Conservation (phyloP, 1,139 yeast species). For the Saccharomyces uvarum region DNA sequence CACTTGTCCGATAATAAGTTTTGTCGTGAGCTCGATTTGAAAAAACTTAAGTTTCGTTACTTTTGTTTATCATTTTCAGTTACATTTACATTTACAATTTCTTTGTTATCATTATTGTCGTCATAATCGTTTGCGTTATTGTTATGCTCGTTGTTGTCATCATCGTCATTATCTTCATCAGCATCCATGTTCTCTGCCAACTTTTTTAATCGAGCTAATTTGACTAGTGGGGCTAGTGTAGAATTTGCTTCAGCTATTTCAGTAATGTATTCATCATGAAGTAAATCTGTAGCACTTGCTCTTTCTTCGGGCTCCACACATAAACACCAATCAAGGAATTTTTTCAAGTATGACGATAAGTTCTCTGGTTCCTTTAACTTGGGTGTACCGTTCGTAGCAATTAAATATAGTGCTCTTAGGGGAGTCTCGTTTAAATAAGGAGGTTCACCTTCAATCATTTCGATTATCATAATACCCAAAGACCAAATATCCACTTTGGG, state of each 20-base stretch:
- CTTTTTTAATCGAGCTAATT: conserved; percentile 73
- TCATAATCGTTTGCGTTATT: background rate
- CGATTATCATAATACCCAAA: conserved; percentile 89
- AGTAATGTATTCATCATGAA: conserved; percentile 57
- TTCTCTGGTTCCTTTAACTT: conserved; percentile 78
- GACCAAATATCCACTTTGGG: conserved; percentile 96
- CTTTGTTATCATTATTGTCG: background rate
- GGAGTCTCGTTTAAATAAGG: conserved; percentile 95
- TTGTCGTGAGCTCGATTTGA: background rate
- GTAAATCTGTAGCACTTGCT: conserved; percentile 66
- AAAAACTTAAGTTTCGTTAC: background rate
- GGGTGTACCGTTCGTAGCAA: conserved; percentile 91
- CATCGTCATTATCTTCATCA: conserved; percentile 17
- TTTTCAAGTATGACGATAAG: conserved; percentile 53
- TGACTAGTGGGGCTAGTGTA: conserved; percentile 77
- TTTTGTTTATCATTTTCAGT: background rate
- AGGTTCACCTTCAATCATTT: conserved; percentile 96
- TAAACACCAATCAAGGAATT: conserved; percentile 66
- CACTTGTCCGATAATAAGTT: background rate
- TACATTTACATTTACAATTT: background rate
- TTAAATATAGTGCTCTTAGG: conserved; percentile 69
- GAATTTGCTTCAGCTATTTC: conserved; percentile 58
- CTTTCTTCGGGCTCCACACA: conserved; percentile 76
- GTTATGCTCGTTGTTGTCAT: background rate
- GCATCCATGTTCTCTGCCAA: conserved; percentile 40